Conservation (phyloP, 2,329 filamentous ascomycete species). For the Fusarium nelsonii region DNA sequence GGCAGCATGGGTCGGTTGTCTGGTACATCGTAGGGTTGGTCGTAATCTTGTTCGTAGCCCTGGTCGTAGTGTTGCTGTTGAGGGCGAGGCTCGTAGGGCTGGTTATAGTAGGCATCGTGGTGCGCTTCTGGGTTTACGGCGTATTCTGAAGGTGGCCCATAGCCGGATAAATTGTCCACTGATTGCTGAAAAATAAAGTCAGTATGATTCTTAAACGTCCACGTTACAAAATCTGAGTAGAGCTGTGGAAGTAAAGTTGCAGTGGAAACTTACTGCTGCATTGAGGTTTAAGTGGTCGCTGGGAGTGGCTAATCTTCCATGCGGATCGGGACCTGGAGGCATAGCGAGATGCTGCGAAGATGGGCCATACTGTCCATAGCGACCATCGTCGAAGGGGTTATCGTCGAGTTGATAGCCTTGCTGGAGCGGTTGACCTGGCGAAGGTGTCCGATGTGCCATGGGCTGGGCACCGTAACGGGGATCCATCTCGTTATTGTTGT, state of each 20-base stretch:
- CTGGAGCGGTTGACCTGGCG: conserved; percentile 78
- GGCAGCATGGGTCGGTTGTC: conserved; percentile 82
- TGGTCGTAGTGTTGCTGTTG: conserved; percentile 76
- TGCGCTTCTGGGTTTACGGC: conserved; percentile 85
- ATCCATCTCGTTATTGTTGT: conserved; percentile 71
- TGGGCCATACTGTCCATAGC: conserved; percentile 64
- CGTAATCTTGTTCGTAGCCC: conserved; percentile 73
- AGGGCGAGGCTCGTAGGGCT: conserved; percentile 30
- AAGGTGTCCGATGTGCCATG: conserved; percentile 70
- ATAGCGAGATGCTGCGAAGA: conserved; percentile 48
- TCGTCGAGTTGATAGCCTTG: conserved; percentile 87
- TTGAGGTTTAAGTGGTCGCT: conserved; percentile 85
- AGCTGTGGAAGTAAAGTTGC: background rate
- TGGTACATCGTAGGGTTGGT: conserved; percentile 75
- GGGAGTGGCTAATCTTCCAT: conserved; percentile 64
- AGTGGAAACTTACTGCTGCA: conserved; percentile 75
- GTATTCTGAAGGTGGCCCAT: conserved; percentile 72
- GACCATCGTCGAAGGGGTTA: conserved; percentile 75
- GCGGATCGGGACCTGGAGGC: conserved; percentile 44
- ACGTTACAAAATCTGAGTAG: background rate
- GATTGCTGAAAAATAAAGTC: conserved; percentile 59
- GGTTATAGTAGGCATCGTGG: conserved; percentile 37
- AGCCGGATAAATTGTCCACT: conserved; percentile 62
- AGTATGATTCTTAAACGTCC: conserved; percentile 8
- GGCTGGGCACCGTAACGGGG: conserved; percentile 40